These are phyloP conservation scores for Neonectria sp. DNA, from an alignment of 2,329 filamentous ascomycete genomes.

Conservation along the genomic window DNA sequence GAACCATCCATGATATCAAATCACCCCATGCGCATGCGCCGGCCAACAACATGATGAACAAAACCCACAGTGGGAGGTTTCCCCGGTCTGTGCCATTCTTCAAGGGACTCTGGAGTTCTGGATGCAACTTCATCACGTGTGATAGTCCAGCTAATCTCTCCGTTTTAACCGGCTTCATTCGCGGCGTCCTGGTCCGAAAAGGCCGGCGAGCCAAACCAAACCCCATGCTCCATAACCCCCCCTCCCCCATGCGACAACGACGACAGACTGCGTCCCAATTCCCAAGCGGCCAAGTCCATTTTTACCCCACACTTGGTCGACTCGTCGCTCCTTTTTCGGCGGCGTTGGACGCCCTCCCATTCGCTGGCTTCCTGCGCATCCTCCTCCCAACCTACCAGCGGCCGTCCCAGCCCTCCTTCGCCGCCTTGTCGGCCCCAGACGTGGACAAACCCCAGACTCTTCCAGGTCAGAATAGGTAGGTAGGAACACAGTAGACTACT, in stretches of 20 bases:
- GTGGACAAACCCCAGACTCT: conserved; percentile 28
- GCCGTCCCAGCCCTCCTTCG: conserved; percentile 28
- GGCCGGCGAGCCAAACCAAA: background rate
- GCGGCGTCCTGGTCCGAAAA: conserved; percentile 20
- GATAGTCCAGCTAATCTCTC: background rate
- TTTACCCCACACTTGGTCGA: conserved; percentile 26
- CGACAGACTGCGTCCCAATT: background rate
- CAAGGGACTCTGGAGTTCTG: background rate
- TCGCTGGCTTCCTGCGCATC: conserved; percentile 21
- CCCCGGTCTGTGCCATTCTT: background rate
- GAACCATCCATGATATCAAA: conserved; percentile 4
- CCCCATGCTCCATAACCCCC: background rate
- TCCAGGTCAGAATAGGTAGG: conserved; percentile 26
- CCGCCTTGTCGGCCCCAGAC: conserved; percentile 15
- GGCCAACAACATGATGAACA: background rate
- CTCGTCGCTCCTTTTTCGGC: conserved; percentile 15
- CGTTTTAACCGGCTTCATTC: background rate
- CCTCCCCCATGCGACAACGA: background rate
- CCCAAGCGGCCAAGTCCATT: background rate
- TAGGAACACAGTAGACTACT: conserved; percentile 1
- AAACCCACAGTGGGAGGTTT: background rate
- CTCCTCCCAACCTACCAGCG: conserved; percentile 22
- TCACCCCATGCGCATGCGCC: background rate
- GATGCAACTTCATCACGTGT: background rate
- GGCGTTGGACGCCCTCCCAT: conserved; percentile 11